Evolutionary conservation across 345 rosid genomes (phyloP).

Genomic region (Eucalyptus guilfoylei): DNA sequence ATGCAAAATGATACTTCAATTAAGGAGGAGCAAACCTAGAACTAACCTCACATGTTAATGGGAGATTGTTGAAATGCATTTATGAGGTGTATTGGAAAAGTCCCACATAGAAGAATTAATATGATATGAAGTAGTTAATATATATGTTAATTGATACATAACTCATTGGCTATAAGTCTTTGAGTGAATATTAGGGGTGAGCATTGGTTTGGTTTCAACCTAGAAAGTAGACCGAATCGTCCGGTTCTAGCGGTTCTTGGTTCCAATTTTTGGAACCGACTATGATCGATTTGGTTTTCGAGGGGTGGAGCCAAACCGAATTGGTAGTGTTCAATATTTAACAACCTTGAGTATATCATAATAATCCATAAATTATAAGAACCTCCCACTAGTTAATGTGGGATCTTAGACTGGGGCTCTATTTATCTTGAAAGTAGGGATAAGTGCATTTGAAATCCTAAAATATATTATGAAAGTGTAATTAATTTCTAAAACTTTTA

Average conservation of each 20-base stretch:
- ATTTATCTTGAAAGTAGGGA: background rate
- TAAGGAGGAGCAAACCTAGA: background rate
- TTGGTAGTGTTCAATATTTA: background rate
- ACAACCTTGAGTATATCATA: background rate
- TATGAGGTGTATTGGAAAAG: background rate
- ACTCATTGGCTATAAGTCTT: background rate
- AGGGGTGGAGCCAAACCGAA: no score
- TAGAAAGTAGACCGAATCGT: fast-evolving
- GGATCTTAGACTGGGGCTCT: background rate
- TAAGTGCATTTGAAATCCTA: no score
- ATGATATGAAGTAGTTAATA: background rate
- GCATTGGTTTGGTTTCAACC: background rate
- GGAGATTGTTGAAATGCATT: background rate
- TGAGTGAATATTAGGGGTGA: background rate
- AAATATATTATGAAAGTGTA: no score
- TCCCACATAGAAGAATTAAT: no score
- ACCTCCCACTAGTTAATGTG: background rate
- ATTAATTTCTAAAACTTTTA: no score
- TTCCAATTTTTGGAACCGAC: no score
- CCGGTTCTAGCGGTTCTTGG: no score
- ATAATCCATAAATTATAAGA: background rate
- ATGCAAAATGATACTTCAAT: background rate
- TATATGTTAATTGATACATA: background rate
- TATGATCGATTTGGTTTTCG: no score
- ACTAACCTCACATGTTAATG: background rate